Base-by-base conservation (phyloP, 495 filamentous ascomycete species). In the Hyphodiscus hymeniophilus region DNA sequence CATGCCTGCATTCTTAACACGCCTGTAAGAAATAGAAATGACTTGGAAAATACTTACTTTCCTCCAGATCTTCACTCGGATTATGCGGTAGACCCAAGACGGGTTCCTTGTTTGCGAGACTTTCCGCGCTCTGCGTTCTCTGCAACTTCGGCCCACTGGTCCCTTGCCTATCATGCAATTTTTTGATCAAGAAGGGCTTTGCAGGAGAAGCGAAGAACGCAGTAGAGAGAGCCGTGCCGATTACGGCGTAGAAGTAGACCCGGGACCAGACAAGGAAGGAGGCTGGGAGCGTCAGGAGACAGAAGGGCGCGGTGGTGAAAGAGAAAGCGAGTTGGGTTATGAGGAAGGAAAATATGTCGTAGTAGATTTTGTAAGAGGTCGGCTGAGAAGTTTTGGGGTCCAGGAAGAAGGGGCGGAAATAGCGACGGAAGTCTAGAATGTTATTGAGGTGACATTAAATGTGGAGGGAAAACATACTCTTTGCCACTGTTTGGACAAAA, bases 361-460 rank as follows among this genome's bases (percentile, higher is more conserved):
- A 98, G 66, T 86, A 86, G 33, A 71, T 76, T 67, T 97, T 97
- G 63, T 71, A 71, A 0, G 79, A 73, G 0, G 79, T 79, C 8
- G 85, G 77, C 35, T 73, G 73, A 53, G 82, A 76, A 20, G 76
- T 71, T 26, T 64, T 62, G 16, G 87, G 76, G 46, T 85, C 80
- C 35, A 97, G 68, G 76, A 97, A 96, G 71, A 98, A 90, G 30
- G 92, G 92, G 24, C 94, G 89, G 54, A 95, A 63, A 63, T 89
- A 73, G 38, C 92, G 88, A 44, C 92, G 92, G 69, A 82, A 82
- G 58, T 94, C 88, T 95, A 51, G 22, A 26, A 34, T 21, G 11
- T 42, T n/a, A 15, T 43, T 2, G 57, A 33, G 59, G 43, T 52
- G n/a, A 26, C 17, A 20, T 30, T 24, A 3, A 24, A 33, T 18